Evolutionary conservation across 768 basidiomycete genomes (phyloP).

Genomic region (Boletus rubropictus): DNA sequence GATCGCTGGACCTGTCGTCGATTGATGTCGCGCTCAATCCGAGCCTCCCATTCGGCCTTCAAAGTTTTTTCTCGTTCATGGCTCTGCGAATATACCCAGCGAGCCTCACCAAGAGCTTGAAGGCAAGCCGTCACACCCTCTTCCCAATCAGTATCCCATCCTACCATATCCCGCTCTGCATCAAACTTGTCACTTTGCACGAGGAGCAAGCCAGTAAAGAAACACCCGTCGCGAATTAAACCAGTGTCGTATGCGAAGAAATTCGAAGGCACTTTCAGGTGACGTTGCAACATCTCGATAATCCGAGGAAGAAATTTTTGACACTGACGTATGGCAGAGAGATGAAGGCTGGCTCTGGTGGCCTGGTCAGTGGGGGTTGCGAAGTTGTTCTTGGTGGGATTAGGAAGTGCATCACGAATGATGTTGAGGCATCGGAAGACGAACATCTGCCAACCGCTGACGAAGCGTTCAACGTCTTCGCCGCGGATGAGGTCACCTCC

Average conservation of each 20-base stretch:
- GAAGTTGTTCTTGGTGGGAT: slow-evolving; percentile 41
- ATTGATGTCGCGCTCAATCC: slow-evolving; percentile 29
- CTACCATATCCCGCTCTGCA: slow-evolving; percentile 11
- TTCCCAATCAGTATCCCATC: slow-evolving; percentile 29
- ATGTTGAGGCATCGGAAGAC: slow-evolving; percentile 90
- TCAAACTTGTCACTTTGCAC: slow-evolving; percentile 47
- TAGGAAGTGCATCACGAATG: slow-evolving; percentile 67
- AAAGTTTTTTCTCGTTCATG: slow-evolving; percentile 67
- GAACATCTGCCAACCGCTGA: slow-evolving; percentile 87
- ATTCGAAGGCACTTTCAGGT: slow-evolving; percentile 36
- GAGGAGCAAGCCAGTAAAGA: slow-evolving; percentile 76
- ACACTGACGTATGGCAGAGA: slow-evolving; percentile 45
- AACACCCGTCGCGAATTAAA: slow-evolving; percentile 83
- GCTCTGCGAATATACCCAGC: slow-evolving; percentile 73
- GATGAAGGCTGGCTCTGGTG: slow-evolving; percentile 42
- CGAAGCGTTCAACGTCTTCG: slow-evolving; percentile 61
- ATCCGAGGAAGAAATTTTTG: slow-evolving; percentile 45
- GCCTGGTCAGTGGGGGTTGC: slow-evolving; percentile 42
- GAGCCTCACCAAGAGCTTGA: slow-evolving; percentile 71
- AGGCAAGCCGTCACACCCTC: slow-evolving; percentile 49
- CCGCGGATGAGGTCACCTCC: slow-evolving; percentile 32
- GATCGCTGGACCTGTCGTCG: slow-evolving; percentile 22
- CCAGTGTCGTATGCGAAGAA: slow-evolving; percentile 86
- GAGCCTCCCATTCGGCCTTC: slow-evolving; percentile 41
- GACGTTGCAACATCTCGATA: slow-evolving; percentile 46